Base-by-base conservation (phyloP, 176 grass and related monocot genomes). In the Tuctoria greenei region DNA sequence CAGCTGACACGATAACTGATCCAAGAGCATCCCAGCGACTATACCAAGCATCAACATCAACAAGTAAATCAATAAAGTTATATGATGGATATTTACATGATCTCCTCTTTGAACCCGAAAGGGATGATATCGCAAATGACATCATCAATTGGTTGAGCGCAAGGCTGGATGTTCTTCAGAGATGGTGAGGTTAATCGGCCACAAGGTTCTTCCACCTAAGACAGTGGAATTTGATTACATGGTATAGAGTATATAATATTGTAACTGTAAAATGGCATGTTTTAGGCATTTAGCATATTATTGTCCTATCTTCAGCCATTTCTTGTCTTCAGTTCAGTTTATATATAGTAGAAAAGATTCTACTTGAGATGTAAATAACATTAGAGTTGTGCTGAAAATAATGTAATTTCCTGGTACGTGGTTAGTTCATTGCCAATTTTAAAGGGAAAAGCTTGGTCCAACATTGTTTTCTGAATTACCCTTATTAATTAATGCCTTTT, bases 31-130 rank as follows among this genome's bases (percentile, higher is more conserved):
- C 89, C 1, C 73, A 82, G 64, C 78, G 57, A 82, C 79, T 91
- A 39, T 91, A 91, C 64, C 67, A 88, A 28, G 25, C 75, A 85
- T 87, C 89, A 74, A 78, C 57, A 46, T 88, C 89, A 28, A 52
- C 68, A 64, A 51, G 85, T 64, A 91, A 91, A 82, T 85, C 89
- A 67, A 87, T 91, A 47, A 85, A 91, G 52, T 60, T 91, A 37
- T 91, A 91, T 1, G 81, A 91, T 20, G 85, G 89, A 55, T 85
- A 85, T 26, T 81, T 91, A 15, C 89, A 91, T 46, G 85, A 91
- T 81, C 89, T 91, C 78, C 89, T 91, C 56, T 88, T 91, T 74
- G 89, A 91, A 78, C 89, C 89, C 61, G 89, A 91, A 82, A 88
- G 68, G 68, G 81, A 91, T 91, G 89, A 91, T 74, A 85, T 91